Evolutionary conservation across 805 yeast genomes (phyloP).

Genomic region (Lachancea nothofagi): DNA sequence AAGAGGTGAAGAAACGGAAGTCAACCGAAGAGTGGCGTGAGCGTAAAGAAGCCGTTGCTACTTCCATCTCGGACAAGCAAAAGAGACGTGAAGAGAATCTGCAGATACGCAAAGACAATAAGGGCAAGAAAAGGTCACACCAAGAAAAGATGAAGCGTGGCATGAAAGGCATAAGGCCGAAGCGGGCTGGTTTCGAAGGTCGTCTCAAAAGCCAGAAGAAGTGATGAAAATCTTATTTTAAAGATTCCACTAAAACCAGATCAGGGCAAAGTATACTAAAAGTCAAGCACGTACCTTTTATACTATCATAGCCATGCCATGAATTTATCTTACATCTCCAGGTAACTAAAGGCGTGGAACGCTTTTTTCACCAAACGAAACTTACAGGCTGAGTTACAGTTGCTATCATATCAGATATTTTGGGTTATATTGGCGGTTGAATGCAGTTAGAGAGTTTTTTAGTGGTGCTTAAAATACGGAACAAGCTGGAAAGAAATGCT

Average conservation of each 20-base stretch:
- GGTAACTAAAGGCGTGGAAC: too few species aligned
- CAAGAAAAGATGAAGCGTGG: slow-evolving; percentile 62
- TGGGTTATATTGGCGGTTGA: too few species aligned
- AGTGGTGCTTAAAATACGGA: too few species aligned
- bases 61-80: slow-evolving; percentile 64
- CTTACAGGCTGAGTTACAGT: too few species aligned
- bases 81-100: slow-evolving; percentile 91
- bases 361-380: too few species aligned
- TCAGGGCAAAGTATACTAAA: neutral
- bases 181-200: slow-evolving; percentile 92
- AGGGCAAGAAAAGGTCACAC: slow-evolving; percentile 71
- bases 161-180: slow-evolving; percentile 49
- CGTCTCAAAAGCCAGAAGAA: slow-evolving; percentile 35
- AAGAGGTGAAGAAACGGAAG: slow-evolving; percentile 76
- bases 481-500: too few species aligned
- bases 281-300: too few species aligned
- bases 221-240: slow-evolving; percentile 10
- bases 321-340: too few species aligned
- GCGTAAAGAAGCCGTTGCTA: slow-evolving; percentile 73
- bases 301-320: too few species aligned
- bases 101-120: slow-evolving; percentile 77
- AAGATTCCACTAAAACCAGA: too few species aligned
- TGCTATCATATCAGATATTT: too few species aligned
- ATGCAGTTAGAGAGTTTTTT: too few species aligned
- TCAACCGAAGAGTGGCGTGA: slow-evolving; percentile 92